Evolutionary conservation across 495 filamentous ascomycete genomes (phyloP), one percentile per base, ranked within the genome.

Genomic region (Aspergillus hancockii): DNA sequence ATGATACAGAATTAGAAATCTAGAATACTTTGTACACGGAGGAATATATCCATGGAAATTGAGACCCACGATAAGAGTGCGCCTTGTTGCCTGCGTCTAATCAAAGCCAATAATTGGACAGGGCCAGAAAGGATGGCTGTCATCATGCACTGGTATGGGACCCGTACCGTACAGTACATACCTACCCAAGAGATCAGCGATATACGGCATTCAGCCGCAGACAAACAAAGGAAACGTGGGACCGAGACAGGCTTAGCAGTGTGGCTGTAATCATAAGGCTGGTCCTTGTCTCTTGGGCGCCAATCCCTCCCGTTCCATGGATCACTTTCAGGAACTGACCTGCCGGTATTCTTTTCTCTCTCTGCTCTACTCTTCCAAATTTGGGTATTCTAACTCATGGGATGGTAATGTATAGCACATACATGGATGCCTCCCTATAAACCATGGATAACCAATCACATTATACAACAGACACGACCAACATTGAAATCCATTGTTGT

Each of bases 121-220:
- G 38, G 25, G 46, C 1, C 9, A 19, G 18, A 45, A 28, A 41
- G 52, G 19, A 30, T 21, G 36, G 41, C 36, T 49, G 38, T 60
- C 47, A 61, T 18, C 13, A 28, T 28, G 25, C 7, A 28, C 7
- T 28, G 25, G 25, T 28, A 28, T 28, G 3, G 25, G 25, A 28
- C 25, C 25, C 25, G 19, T 54, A 58, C 57, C 4, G 9, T 23
- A 58, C 50, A 49, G 43, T 47, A 47, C 43, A 47, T 41, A 10
- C 40, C 8, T 8, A 43, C 8, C 10, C 19, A 47, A 21, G 19
- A 19, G 63, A 62, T 61, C 52, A 32, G 40, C 46, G 53, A 19
- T 47, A 19, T 47, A 63, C 41, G 51, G 54, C 50, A 49, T 65
- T 65, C 63, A 65, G 59, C 63, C 59, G 63, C 63, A 65, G 56